phyloP scores from a whole-genome alignment of 257 asterid species.

The Hygrophila difformis region DNA sequence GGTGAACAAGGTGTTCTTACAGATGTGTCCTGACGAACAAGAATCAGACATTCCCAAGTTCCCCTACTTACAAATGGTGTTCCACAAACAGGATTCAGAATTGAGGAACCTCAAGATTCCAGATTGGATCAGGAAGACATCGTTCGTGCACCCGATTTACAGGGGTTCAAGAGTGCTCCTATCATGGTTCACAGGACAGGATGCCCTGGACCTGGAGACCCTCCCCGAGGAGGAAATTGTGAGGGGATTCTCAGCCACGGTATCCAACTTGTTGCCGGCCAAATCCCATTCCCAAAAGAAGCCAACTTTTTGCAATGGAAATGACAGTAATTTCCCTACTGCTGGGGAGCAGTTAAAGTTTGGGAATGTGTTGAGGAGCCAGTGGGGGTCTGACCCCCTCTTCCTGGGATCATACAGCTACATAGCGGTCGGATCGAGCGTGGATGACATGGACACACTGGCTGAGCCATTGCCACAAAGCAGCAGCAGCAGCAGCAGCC shows the following conservation, averaged over 20 bases:
- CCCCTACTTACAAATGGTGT: slow-evolving; percentile 44
- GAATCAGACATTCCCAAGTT: background rate
- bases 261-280: slow-evolving; percentile 30
- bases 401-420: slow-evolving; percentile 60
- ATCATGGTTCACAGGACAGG: slow-evolving; percentile 60
- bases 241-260: slow-evolving; percentile 39
- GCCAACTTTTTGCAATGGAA: background rate
- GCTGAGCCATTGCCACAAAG: slow-evolving; percentile 57
- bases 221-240: slow-evolving; percentile 37
- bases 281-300: slow-evolving; percentile 19
- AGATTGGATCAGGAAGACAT: slow-evolving; percentile 44
- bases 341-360: slow-evolving; percentile 12
- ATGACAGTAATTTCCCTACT: too few species aligned
- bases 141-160: slow-evolving; percentile 38
- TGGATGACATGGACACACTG: slow-evolving; percentile 44
- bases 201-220: slow-evolving; percentile 50
- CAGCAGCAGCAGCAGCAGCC: too few species aligned
- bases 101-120: slow-evolving; percentile 26
- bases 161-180: slow-evolving; percentile 31
- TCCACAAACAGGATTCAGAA: slow-evolving; percentile 29
- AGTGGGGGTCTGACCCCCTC: slow-evolving; percentile 67
- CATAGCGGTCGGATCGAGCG: slow-evolving; percentile 60
- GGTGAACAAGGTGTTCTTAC: slow-evolving; percentile 54
- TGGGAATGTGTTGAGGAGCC: slow-evolving; percentile 32
- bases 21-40: slow-evolving; percentile 12